Conservation (phyloP, 1,284 basidiomycete species). For the Apiotrichum veenhuisii region DNA sequence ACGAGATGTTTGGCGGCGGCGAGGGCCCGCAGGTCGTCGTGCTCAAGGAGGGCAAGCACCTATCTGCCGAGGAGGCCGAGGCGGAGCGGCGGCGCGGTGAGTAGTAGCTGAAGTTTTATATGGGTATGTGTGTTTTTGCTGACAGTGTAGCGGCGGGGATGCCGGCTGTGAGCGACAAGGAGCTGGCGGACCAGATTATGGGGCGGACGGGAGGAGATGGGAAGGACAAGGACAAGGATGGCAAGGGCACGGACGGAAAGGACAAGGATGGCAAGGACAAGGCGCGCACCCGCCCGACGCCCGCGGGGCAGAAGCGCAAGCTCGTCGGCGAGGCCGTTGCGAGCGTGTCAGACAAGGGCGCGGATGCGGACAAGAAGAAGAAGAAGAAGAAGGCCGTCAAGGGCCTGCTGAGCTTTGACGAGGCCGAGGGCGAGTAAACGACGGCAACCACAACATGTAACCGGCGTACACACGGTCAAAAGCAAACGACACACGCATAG, state of each 20-base stretch:
- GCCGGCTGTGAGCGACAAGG: neutral
- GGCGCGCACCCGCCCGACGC: slow-evolving; percentile 12
- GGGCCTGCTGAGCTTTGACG: slow-evolving; percentile 44
- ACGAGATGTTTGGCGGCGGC: slow-evolving; percentile 68
- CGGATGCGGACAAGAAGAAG: slow-evolving; percentile 22
- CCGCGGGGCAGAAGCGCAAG: slow-evolving; percentile 34
- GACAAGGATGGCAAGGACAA: slow-evolving; percentile 1
- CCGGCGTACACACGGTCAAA: no score
- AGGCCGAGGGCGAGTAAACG: slow-evolving; percentile 34
- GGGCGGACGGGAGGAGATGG: neutral
- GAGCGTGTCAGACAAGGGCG: slow-evolving; percentile 18
- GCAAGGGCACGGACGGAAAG: neutral
- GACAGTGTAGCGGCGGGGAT: slow-evolving; percentile 2
- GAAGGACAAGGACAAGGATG: neutral
- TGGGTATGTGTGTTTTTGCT: neutral
- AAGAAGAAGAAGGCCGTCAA: slow-evolving; percentile 45
- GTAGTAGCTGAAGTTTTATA: slow-evolving; percentile 27
- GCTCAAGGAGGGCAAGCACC: slow-evolving; percentile 74
- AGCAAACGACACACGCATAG: neutral
- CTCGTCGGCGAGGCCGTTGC: slow-evolving; percentile 28
- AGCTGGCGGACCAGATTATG: neutral
- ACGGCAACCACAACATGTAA: neutral
- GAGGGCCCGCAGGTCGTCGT: slow-evolving; percentile 83
- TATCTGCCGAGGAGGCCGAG: slow-evolving; percentile 68
- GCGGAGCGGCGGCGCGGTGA: slow-evolving; percentile 69